Base-by-base conservation (phyloP, 2,329 filamentous ascomycete species). In the Curvularia spicifera region DNA sequence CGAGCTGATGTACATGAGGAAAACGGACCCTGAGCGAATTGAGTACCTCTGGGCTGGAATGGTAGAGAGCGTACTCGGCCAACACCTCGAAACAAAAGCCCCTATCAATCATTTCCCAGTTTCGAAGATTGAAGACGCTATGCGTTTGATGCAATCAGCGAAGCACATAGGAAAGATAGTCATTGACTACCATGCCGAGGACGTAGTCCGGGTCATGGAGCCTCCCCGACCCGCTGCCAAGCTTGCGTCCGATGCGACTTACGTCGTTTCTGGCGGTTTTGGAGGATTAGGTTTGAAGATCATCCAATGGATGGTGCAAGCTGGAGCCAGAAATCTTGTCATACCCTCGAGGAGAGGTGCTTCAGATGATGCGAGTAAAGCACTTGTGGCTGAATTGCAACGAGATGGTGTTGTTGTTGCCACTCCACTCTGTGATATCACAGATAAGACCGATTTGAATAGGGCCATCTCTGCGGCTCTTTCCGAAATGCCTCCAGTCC, bases 61-160 rank as follows among this genome's bases (percentile, higher is more conserved):
- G 22, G n/a, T 49, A 26, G 24, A 49, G n/a, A 40, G 35, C 26
- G 15, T 33, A 22, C 39, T 49, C 58, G 12, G 51, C 58, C 10
- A 24, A 54, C 29, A 28, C 12, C 37, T 42, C 24, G 22, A n/a
- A 5, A 39, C 26, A 9, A 44, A 44, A 26, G 26, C 42, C 3
- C 48, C 35, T 26, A 28, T 49, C 13, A 39, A 15, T 13, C 6
- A 24, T 18, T 49, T 39, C 31, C 15, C 20, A 7, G 13, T 35
- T 33, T 49, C 33, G 1, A 20, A 49, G 24, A 22, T 49, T 8
- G 46, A 49, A 49, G 46, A 49, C 5, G 46, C 46, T 9, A 37
- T 49, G 8, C 46, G 46, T 22, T 26, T 37, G 22, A n/a, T 49
- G 13, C 33, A 49, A 26, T 37, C 31, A 10, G 46, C 31, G 18